Base-by-base conservation (phyloP, 2,329 filamentous ascomycete species). In the Aspergillus amoenus region DNA sequence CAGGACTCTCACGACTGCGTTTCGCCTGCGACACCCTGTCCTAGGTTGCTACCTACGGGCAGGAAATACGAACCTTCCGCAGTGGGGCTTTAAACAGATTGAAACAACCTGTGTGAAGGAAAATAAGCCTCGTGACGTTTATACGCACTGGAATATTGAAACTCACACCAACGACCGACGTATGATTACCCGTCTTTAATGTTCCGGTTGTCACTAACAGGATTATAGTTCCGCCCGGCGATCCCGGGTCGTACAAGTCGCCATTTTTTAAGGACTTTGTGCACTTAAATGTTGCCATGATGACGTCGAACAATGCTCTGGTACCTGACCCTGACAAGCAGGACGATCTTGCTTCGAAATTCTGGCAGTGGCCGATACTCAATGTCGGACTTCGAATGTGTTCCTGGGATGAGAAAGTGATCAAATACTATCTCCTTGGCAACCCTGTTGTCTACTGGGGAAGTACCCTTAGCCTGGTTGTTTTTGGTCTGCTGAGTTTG, bases 51-150 rank as follows among this genome's bases (percentile, higher is more conserved):
- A 99, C 73, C 85, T 99, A 50, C 89, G 93, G 63, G 95, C 94
- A 58, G 93, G 93, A 66, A 99, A 96, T 69, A 89, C 92, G 68
- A 99, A 97, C 77, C 82, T 99, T 62, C 94, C 94, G 51, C 94
- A 97, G 73, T 99, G 94, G 94, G 94, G 94, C 73, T 99, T 99
- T 83, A 97, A 97, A 81, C 94, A 99, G 78, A 97, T 99, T 64
- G 94, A 99, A 79, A 93, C 94, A 37, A 96, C 92, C 24, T 99
- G 94, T 77, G 87, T 88, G 65, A 97, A 96, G 81, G 85, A 89
- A 66, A 96, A 97, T 80, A 94, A 93, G 69, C 91, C 93, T 6
- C 85, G 88, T 53, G 94, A 99, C 74, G 85, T 92, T 41, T 97
- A 96, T 76, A 99, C 94, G 8, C 94, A 97, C 80, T 99, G 94